Base-by-base conservation (phyloP, 1,284 basidiomycete species). In the Golubevia sp. region DNA sequence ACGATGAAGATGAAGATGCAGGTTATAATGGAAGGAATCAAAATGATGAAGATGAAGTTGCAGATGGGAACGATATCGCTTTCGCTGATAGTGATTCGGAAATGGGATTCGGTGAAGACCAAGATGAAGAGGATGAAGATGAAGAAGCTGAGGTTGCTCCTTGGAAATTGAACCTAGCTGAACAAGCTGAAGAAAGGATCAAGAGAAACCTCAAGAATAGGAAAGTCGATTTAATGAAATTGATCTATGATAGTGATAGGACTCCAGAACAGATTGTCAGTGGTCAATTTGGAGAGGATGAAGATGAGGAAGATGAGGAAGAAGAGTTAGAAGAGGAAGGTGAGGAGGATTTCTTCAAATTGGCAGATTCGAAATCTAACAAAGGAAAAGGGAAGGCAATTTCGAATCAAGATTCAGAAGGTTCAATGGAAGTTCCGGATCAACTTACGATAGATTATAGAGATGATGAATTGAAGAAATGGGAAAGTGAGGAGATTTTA, bases 401-500 rank as follows among this genome's bases (percentile, higher is more conserved):
- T n/a, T n/a, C n/a, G n/a, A n/a, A n/a, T n/a, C n/a, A n/a, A n/a
- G n/a, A n/a, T n/a, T n/a, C n/a, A n/a, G n/a, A n/a, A n/a, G n/a
- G n/a, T n/a, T n/a, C n/a, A n/a, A 13, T 11, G 26, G 52, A 55
- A 13, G 21, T 15, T 24, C n/a, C 24, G 23, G 53, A 62, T 3
- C 64, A 67, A 18, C 21, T 23, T 13, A 7, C 6, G 7, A 11
- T 52, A 23, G 55, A 62, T 3, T 68, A 70, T 1, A 62, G 64
- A 0, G 70, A 69, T 38, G 73, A 70, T 23, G 68, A 63, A 15
- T 13, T 34, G 15, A 49, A n/a, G 63, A 88, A 88, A 70, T 99
- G 95, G 95, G 89, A 90, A 58, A 89, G 92, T 68, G 92, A 96
- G 70, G 89, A 88, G 15, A 86, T 92, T 77, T 87, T 99, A 27